A percentile compares a stretch with the other conserved stretches of the same genome.
Evolutionary conservation across 2,329 filamentous ascomycete genomes (phyloP).

Genomic region (Coniella lustricola): DNA sequence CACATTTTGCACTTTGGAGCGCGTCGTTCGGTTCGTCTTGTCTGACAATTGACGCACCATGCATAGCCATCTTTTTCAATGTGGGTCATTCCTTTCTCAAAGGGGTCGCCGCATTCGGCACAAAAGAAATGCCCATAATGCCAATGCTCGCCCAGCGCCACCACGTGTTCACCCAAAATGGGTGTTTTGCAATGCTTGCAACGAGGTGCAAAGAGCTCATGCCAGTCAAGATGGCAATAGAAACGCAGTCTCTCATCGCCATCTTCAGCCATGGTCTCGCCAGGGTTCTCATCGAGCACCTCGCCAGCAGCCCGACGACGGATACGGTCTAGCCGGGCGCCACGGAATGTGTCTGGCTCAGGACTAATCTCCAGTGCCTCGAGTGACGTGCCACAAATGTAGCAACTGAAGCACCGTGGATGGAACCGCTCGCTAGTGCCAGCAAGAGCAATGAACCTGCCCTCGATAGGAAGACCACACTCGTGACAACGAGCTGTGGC

Average conservation of each 20-base stretch:
- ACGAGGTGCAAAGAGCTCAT: slow-evolving; percentile 84
- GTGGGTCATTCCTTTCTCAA: slow-evolving; percentile 62
- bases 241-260: slow-evolving; percentile 71
- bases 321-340: slow-evolving; percentile 68
- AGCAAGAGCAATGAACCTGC: slow-evolving; percentile 78
- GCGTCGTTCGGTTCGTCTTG: slow-evolving; percentile 79
- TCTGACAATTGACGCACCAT: slow-evolving; percentile 92
- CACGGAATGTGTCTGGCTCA: slow-evolving; percentile 68
- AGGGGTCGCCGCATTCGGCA: slow-evolving; percentile 95
- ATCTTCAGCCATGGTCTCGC: slow-evolving; percentile 60
- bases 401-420: slow-evolving; percentile 86
- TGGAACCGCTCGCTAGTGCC: slow-evolving; percentile 74
- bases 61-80: slow-evolving; percentile 97
- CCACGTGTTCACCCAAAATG: slow-evolving; percentile 89
- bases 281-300: slow-evolving; percentile 53
- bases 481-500: slow-evolving; percentile 72
- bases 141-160: slow-evolving; percentile 92
- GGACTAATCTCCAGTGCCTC: slow-evolving; percentile 96
- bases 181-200: slow-evolving; percentile 96
- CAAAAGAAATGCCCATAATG: slow-evolving; percentile 99
- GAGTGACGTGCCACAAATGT: slow-evolving; percentile 76
- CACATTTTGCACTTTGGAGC: slow-evolving; percentile 86
- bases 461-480: slow-evolving; percentile 78
- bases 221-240: slow-evolving; percentile 98
- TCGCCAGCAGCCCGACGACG: slow-evolving; percentile 51